Conservation (phyloP, 2,329 filamentous ascomycete species). For the Colletotrichum lupini region DNA sequence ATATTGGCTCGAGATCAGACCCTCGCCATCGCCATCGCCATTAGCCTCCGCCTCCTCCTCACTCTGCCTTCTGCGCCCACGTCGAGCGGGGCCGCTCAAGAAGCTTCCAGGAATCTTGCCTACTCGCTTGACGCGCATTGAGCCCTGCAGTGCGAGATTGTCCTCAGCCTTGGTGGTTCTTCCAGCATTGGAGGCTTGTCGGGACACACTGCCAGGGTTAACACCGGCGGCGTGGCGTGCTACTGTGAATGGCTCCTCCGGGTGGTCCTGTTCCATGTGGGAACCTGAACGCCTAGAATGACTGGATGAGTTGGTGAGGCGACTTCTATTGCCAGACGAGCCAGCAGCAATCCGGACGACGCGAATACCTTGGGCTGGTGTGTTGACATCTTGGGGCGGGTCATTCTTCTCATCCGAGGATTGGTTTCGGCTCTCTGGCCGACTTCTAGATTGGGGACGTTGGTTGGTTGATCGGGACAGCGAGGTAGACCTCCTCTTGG, state of each 20-base stretch:
- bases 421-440: conserved; percentile 54
- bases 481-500: conserved; percentile 63
- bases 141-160: conserved; percentile 74
- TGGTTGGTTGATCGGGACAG: conserved; percentile 49
- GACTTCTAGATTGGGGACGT: conserved; percentile 47
- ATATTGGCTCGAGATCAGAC: conserved; percentile 53
- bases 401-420: conserved; percentile 52
- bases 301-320: conserved; percentile 47
- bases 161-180: conserved; percentile 66
- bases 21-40: conserved; percentile 55
- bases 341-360: conserved; percentile 66
- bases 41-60: conserved; percentile 70
- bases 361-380: conserved; percentile 61
- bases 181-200: conserved; percentile 61
- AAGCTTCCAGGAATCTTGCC: conserved; percentile 82
- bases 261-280: conserved; percentile 58
- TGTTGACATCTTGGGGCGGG: conserved; percentile 59
- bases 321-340: conserved; percentile 59
- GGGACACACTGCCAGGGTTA: conserved; percentile 64
- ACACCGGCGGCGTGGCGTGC: conserved; percentile 58
- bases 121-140: conserved; percentile 81
- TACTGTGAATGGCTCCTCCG: conserved; percentile 62
- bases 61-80: conserved; percentile 76
- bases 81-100: conserved; percentile 81
- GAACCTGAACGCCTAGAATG: conserved; percentile 50